Conservation (phyloP, 257 asterid species). For the Anisodus tanguticus region DNA sequence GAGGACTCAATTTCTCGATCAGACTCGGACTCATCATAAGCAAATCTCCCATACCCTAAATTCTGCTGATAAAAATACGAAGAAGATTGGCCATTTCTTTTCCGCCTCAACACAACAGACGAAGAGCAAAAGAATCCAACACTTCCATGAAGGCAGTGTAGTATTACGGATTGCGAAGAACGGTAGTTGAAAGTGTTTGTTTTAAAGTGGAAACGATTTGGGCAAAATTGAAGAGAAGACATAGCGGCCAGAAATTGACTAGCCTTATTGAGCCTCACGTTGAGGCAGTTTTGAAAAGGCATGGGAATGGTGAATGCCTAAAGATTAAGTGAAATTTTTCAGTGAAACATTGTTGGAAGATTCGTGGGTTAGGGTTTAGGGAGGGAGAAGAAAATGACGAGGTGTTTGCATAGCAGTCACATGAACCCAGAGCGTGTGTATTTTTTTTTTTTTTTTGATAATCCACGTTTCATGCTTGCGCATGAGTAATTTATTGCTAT, state of each 20-base stretch:
- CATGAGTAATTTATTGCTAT: no score
- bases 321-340: background rate
- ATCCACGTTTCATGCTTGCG: no score
- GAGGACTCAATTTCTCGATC: constrained; percentile 58
- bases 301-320: constrained; percentile 27
- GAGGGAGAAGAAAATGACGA: constrained; percentile 27
- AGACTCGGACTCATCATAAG: constrained; percentile 67
- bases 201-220: constrained; percentile 43
- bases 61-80: constrained; percentile 62
- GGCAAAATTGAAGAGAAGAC: constrained; percentile 35
- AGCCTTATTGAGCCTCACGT: constrained; percentile 51
- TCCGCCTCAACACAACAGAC: constrained; percentile 43
- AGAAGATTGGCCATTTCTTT: constrained; percentile 39
- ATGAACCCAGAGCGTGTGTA: background rate
- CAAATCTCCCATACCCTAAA: constrained; percentile 68
- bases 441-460: background rate
- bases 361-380: constrained; percentile 65
- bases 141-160: constrained; percentile 15
- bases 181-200: constrained; percentile 4
- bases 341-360: constrained; percentile 8
- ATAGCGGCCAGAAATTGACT: constrained; percentile 47
- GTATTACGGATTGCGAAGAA: background rate
- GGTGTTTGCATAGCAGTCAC: constrained; percentile 23
- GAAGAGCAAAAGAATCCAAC: constrained; percentile 43
- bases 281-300: constrained; percentile 44